A percentile compares a stretch with the other conserved stretches of the same genome.
phyloP scores from a whole-genome alignment of 257 asterid genomes.

The Plectranthus barbatus region DNA sequence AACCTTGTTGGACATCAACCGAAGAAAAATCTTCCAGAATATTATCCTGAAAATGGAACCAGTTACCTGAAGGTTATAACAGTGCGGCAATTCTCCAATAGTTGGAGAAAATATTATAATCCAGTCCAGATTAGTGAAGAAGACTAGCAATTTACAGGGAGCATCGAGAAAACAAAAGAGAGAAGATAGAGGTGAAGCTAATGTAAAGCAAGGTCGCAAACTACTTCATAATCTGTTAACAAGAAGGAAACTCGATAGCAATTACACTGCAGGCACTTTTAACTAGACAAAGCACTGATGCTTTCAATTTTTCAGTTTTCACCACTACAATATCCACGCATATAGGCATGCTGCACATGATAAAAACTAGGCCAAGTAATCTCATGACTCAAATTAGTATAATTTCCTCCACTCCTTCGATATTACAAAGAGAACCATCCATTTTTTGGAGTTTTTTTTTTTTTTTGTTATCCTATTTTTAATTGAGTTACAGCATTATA shows the following conservation, averaged over 20 bases:
- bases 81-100: not conserved
- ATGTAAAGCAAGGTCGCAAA: not conserved
- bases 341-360: not conserved
- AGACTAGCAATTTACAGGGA: not conserved
- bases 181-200: not conserved
- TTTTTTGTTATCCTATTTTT: no score
- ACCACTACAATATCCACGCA: not conserved
- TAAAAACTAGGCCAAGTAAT: not conserved
- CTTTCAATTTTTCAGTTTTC: not conserved
- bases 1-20: constrained; percentile 38
- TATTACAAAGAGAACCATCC: not conserved
- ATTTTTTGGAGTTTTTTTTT: not conserved
- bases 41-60: constrained; percentile 35
- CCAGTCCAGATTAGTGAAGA: constrained; percentile 1
- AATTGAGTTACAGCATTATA: no score
- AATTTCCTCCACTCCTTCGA: not conserved
- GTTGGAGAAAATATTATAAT: not conserved
- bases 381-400: not conserved
- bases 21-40: constrained; percentile 27
- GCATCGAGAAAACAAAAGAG: not conserved
- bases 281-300: not conserved
- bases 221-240: not conserved
- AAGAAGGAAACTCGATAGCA: not conserved
- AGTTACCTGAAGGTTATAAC: constrained; percentile 1
- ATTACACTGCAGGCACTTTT: not conserved